These are phyloP conservation scores for Ganoderma resinaceum DNA, from an alignment of 1,284 basidiomycete species.

Conservation along the genomic window DNA sequence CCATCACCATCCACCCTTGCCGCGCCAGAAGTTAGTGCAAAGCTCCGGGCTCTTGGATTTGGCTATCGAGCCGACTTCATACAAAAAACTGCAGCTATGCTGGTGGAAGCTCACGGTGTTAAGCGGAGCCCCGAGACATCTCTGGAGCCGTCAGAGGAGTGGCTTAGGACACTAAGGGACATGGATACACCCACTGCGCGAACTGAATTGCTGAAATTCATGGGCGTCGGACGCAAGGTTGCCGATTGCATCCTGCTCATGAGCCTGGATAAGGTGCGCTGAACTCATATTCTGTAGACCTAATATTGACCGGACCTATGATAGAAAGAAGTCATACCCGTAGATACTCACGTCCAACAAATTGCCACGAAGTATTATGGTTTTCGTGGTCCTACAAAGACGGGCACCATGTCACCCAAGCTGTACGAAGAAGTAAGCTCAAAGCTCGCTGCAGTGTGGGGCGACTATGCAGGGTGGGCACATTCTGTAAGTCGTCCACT, in stretches of 20 bases:
- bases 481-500: constrained; percentile 69
- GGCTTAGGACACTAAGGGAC: constrained; percentile 65
- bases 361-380: constrained; percentile 88
- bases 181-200: constrained; percentile 67
- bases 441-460: constrained; percentile 77
- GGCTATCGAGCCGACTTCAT: constrained; percentile 96
- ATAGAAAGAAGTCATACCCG: constrained; percentile 85
- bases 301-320: background rate
- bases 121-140: constrained; percentile 29
- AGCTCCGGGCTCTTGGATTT: constrained; percentile 87
- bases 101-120: constrained; percentile 63
- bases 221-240: constrained; percentile 96
- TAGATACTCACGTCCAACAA: constrained; percentile 92
- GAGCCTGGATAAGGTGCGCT: constrained; percentile 87
- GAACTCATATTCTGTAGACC: background rate
- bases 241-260: constrained; percentile 96
- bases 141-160: constrained; percentile 60
- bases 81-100: constrained; percentile 81
- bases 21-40: constrained; percentile 62
- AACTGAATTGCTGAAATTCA: constrained; percentile 77
- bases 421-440: constrained; percentile 80
- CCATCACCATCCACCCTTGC: constrained; percentile 80
- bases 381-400: constrained; percentile 57
- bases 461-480: constrained; percentile 90
- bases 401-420: constrained; percentile 71